Evolutionary conservation across 2,329 filamentous ascomycete genomes (phyloP).

Genomic region (Trichoderma simmonsii): DNA sequence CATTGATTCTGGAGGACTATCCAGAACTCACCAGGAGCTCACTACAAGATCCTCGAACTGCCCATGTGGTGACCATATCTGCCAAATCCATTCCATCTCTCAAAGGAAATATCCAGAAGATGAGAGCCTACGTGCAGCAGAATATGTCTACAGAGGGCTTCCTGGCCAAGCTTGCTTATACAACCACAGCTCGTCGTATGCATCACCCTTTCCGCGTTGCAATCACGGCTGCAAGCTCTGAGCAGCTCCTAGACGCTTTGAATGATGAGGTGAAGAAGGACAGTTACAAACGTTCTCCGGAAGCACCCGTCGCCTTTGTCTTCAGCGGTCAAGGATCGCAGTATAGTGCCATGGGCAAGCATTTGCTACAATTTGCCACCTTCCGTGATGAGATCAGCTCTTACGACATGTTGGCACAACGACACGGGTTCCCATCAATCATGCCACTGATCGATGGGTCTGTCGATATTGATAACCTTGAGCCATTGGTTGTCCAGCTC

Average conservation of each 20-base stretch:
- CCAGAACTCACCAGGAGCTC: conserved; percentile 27
- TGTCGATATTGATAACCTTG: conserved; percentile 23
- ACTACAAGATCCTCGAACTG: neutral
- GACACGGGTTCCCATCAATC: conserved; percentile 56
- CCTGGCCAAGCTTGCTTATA: conserved; percentile 55
- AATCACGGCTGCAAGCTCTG: conserved; percentile 38
- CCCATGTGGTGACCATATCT: conserved; percentile 9
- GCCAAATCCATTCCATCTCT: conserved; percentile 15
- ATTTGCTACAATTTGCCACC: conserved; percentile 47
- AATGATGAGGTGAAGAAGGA: conserved; percentile 22
- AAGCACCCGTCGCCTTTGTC: conserved; percentile 41
- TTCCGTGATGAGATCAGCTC: conserved; percentile 55
- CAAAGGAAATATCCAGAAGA: neutral
- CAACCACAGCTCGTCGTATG: conserved; percentile 61
- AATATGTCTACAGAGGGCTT: neutral
- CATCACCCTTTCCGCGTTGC: conserved; percentile 57
- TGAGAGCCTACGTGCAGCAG: neutral
- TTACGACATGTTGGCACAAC: conserved; percentile 51
- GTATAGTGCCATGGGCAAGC: conserved; percentile 51
- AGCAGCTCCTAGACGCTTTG: conserved; percentile 27
- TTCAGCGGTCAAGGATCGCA: conserved; percentile 42
- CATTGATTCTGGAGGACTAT: conserved; percentile 58
- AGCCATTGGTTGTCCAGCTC: conserved; percentile 39
- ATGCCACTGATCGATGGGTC: conserved; percentile 44
- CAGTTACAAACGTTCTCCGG: conserved; percentile 22